A percentile compares a stretch with the other conserved stretches of the same genome.
These are phyloP conservation scores for Curvularia lunata DNA, from an alignment of 2,329 filamentous ascomycete genomes.

Conservation along the genomic window DNA sequence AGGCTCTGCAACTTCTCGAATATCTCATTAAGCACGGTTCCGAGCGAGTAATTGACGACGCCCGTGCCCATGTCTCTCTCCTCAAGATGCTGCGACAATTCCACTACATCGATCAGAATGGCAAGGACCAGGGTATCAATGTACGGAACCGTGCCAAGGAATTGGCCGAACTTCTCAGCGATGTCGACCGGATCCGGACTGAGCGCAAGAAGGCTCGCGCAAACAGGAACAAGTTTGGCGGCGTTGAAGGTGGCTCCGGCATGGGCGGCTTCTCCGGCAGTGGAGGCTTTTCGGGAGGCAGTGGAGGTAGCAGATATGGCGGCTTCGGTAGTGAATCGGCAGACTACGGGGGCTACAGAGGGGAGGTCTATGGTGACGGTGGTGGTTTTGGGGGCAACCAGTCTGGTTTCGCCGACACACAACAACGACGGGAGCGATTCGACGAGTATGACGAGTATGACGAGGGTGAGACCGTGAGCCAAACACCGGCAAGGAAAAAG, in stretches of 20 bases:
- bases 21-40: slow-evolving; percentile 98
- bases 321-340: slow-evolving; percentile 77
- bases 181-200: slow-evolving; percentile 81
- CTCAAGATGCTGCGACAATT: slow-evolving; percentile 99
- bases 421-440: slow-evolving; percentile 74
- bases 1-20: slow-evolving; percentile 88
- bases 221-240: slow-evolving; percentile 93
- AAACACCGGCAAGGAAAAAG: slow-evolving; percentile 59
- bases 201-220: slow-evolving; percentile 86
- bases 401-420: slow-evolving; percentile 69
- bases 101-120: slow-evolving; percentile 93
- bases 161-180: slow-evolving; percentile 87
- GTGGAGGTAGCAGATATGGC: slow-evolving; percentile 70
- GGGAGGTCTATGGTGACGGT: slow-evolving; percentile 90
- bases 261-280: slow-evolving; percentile 61
- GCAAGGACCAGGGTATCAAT: slow-evolving; percentile 98
- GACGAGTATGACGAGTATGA: slow-evolving; percentile 98
- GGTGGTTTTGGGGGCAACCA: slow-evolving; percentile 85
- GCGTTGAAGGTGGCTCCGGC: slow-evolving; percentile 83
- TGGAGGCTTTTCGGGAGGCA: slow-evolving; percentile 48
- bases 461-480: slow-evolving; percentile 67
- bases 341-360: slow-evolving; percentile 71
- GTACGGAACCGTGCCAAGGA: slow-evolving; percentile 97
- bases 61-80: slow-evolving; percentile 89
- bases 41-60: slow-evolving; percentile 96